Base-by-base conservation (phyloP, 352 stramenopile species). In the Pythium plurisporium region DNA sequence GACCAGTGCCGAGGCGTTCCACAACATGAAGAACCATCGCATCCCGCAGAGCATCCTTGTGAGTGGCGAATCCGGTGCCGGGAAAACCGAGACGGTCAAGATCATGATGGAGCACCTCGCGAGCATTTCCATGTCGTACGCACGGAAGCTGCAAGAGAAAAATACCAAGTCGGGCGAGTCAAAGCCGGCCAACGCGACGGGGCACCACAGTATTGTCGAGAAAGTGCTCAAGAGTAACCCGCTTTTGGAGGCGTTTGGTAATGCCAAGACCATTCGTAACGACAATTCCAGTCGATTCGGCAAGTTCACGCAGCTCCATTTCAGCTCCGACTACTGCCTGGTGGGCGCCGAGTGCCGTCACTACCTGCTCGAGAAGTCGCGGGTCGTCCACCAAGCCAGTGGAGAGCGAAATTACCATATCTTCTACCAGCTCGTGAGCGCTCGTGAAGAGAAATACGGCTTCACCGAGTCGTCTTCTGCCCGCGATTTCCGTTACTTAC, bases 331-430 rank as follows among this genome's bases (percentile, higher is more conserved):
- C 40, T 81, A 86, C 33, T 86, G 76, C 52, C 73, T 98, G n/a
- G 68, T 96, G 12, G 91, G 90, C 27, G 91, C 89, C 11, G 86
- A 89, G 55, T 95, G 85, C 58, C 79, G 83, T 12, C 81, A 97
- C 40, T 99, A 99, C 71, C 72, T 99, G 43, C 76, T 99, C 3
- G 96, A 99, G 68, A 99, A 99, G 67, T 96, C 95, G 1, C 91
- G 96, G 15, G 85, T 99, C 6, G 77, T 98, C 6, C 70, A 78
- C 19, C 95, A 98, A 59, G 77, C 80, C 2, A 25, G 68, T 0
- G 84, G 90, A 1, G 97, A 99, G 70, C 79, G 97, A 30, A 99
- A 99, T 67, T 99, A 98, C 82, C 96, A 99, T 73, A 97, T 99
- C 22, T 99, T 99, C 69, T 99, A 99, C 75, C 89, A 98, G 65